Evolutionary conservation across 441 rosid genomes (phyloP).

Genomic region (Aleurites moluccanus): DNA sequence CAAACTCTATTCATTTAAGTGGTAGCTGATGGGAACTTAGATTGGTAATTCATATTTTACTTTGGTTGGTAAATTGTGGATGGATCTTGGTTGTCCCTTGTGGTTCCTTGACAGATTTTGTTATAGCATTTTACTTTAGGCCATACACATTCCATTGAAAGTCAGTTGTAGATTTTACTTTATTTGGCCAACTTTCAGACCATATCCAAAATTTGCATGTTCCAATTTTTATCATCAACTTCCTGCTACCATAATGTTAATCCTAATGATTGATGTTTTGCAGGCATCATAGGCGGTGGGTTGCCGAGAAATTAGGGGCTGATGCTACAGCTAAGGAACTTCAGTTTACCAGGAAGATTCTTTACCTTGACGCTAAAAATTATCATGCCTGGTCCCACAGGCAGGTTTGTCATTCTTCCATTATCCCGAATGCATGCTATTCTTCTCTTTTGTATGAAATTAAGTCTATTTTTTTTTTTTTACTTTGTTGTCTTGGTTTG

Average conservation of each 20-base stretch:
- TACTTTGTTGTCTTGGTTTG: not conserved
- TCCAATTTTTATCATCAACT: not conserved
- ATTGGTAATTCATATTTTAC: not conserved
- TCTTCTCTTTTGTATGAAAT: not conserved
- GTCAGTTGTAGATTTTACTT: not conserved
- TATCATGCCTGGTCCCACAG: constrained; percentile 98
- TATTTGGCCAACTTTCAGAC: constrained; percentile 11
- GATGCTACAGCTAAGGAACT: constrained; percentile 63
- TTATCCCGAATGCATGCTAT: not conserved
- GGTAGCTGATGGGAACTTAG: not conserved
- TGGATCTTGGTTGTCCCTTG: not conserved
- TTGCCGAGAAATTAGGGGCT: constrained; percentile 80
- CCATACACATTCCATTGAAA: not conserved
- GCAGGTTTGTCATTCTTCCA: constrained; percentile 56
- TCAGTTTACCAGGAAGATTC: constrained; percentile 59
- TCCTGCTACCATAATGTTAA: constrained; percentile 4
- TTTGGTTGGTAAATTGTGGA: not conserved
- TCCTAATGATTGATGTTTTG: constrained; percentile 14
- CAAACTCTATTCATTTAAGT: not conserved
- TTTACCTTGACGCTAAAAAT: constrained; percentile 73
- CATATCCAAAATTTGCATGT: constrained; percentile 6
- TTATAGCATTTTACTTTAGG: not conserved
- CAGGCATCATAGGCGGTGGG: constrained; percentile 99
- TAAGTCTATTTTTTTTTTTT: not conserved
- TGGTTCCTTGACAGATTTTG: not conserved